phyloP scores from a whole-genome alignment of 176 grass and related monocot genomes.

The Melocanna baccifera region DNA sequence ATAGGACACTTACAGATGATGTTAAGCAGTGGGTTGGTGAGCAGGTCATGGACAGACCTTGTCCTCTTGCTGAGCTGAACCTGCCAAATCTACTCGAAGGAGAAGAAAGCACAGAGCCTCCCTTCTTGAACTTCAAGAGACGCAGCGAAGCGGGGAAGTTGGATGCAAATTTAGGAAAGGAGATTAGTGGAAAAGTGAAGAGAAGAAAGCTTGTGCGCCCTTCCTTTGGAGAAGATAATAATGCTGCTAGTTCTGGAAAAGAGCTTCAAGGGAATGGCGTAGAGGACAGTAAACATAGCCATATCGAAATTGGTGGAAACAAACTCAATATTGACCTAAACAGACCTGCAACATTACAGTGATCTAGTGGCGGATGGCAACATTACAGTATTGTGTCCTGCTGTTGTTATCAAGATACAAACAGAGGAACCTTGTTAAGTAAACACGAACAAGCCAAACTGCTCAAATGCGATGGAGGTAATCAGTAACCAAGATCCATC shows the following conservation, averaged over 20 bases:
- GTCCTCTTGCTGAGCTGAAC: constrained; percentile 8
- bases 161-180: constrained; percentile 14
- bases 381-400: not conserved
- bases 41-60: not conserved
- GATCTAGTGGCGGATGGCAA: not conserved
- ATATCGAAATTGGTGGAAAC: constrained; percentile 5
- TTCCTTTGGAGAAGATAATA: constrained; percentile 34
- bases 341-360: not conserved
- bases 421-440: constrained; percentile 3
- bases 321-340: constrained; percentile 46
- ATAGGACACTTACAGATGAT: not conserved
- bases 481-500: constrained; percentile 1
- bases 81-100: not conserved
- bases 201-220: constrained; percentile 71
- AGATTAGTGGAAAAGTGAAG: constrained; percentile 23
- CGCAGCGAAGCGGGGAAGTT: constrained; percentile 25
- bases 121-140: constrained; percentile 69
- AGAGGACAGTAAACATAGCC: not conserved
- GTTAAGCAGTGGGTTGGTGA: not conserved
- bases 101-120: constrained; percentile 11
- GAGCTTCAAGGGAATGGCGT: not conserved
- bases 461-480: not conserved
- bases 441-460: not conserved
- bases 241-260: constrained; percentile 12
- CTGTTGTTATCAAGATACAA: constrained; percentile 9